These are phyloP conservation scores for Colletotrichum tamarilloi DNA, from an alignment of 2,329 filamentous ascomycete genomes.

Conservation along the genomic window DNA sequence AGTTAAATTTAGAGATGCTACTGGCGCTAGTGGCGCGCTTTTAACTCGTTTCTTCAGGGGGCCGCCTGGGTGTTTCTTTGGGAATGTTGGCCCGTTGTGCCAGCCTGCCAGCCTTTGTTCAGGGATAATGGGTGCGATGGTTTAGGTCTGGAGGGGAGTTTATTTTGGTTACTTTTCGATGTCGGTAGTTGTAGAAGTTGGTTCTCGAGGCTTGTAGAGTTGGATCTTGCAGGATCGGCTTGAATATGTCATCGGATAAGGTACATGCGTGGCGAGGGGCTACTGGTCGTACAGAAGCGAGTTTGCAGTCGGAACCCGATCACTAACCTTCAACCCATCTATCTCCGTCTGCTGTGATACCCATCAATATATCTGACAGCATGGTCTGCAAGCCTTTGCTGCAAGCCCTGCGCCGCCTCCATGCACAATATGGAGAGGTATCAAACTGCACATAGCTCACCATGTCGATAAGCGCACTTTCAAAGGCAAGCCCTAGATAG, in stretches of 20 bases:
- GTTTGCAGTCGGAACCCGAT: neutral
- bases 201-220: neutral
- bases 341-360: constrained; percentile 5
- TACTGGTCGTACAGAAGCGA: neutral
- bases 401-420: constrained; percentile 26
- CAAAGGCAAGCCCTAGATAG: neutral
- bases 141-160: neutral
- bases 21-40: constrained; percentile 18
- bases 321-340: neutral
- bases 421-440: constrained; percentile 3
- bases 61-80: constrained; percentile 4
- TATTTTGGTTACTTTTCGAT: neutral
- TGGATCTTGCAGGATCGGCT: neutral
- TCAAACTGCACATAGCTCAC: neutral
- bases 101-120: neutral
- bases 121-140: neutral
- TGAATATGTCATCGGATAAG: neutral
- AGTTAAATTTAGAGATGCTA: constrained; percentile 30
- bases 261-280: neutral
- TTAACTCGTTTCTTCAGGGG: neutral
- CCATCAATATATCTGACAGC: neutral
- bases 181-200: neutral
- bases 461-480: neutral
- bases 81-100: neutral
- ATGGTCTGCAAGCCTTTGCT: neutral